Evolutionary conservation across 2,329 filamentous ascomycete species (phyloP).

Genomic region (Talaromyces atroroseus): DNA sequence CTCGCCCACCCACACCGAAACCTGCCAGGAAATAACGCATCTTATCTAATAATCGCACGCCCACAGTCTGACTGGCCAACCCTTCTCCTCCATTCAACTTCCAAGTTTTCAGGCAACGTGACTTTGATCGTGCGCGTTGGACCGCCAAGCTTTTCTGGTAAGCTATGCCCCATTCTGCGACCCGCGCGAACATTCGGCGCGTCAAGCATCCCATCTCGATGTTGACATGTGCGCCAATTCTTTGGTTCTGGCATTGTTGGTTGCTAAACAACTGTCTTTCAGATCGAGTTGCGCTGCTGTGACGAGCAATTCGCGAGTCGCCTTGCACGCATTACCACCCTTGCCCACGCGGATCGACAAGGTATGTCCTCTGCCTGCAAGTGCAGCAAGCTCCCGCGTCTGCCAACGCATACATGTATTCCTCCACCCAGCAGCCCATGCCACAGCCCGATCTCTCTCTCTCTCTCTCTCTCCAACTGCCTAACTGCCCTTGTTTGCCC

Average conservation of each 20-base stretch:
- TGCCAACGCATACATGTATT: constrained; percentile 37
- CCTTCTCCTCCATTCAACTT: background rate
- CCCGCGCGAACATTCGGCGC: constrained; percentile 12
- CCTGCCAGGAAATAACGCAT: background rate
- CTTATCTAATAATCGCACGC: constrained; percentile 3
- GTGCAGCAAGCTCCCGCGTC: constrained; percentile 25
- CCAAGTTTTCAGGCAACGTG: background rate
- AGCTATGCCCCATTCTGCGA: constrained; percentile 10
- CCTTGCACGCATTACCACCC: background rate
- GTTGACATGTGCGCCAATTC: background rate
- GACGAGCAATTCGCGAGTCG: constrained; percentile 8
- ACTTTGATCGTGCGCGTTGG: background rate
- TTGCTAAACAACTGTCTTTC: background rate
- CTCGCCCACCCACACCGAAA: background rate
- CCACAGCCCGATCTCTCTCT: constrained; percentile 17
- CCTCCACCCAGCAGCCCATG: constrained; percentile 25
- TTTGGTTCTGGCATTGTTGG: background rate
- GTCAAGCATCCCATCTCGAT: constrained; percentile 9
- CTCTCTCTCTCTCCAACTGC: constrained; percentile 16
- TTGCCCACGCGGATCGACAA: constrained; percentile 28
- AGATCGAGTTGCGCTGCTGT: constrained; percentile 15
- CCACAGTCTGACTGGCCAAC: background rate
- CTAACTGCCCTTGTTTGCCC: constrained; percentile 16
- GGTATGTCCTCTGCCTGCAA: constrained; percentile 30
- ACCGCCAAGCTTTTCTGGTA: constrained; percentile 11